A percentile compares a stretch with the other conserved stretches of the same genome.
These are phyloP conservation scores for Rhodofomes roseus DNA, from an alignment of 1,284 basidiomycete species.

Conservation along the genomic window DNA sequence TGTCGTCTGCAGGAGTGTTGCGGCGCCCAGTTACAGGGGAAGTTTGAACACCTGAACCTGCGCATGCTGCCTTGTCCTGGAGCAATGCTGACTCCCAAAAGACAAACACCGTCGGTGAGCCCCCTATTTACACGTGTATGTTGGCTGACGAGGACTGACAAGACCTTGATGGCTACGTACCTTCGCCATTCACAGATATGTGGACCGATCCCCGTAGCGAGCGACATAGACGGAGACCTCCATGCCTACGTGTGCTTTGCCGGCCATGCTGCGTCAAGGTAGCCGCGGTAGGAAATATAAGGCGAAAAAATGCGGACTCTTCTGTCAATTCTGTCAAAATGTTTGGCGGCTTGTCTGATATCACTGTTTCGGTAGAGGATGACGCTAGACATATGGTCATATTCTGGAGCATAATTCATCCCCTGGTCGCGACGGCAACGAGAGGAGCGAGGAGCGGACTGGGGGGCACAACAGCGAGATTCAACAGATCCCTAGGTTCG, in stretches of 20 bases:
- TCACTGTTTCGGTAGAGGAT: background rate
- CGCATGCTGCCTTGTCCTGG: background rate
- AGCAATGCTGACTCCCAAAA: background rate
- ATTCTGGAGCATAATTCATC: background rate
- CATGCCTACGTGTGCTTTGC: background rate
- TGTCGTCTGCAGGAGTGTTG: background rate
- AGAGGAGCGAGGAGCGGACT: background rate
- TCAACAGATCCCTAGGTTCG: background rate
- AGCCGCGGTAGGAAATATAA: background rate
- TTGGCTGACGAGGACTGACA: background rate
- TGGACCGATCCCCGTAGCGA: background rate
- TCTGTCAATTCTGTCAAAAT: background rate
- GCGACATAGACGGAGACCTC: background rate
- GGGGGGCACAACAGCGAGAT: background rate
- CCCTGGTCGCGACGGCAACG: slow-evolving; percentile 2
- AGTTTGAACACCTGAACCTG: no score
- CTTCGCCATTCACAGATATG: background rate
- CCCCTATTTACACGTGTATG: background rate
- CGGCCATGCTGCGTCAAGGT: background rate
- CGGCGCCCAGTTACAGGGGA: background rate
- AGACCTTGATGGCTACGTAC: background rate
- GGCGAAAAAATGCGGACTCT: background rate
- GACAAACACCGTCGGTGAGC: background rate
- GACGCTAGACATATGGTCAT: background rate
- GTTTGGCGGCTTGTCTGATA: background rate